phyloP scores from a whole-genome alignment of 75 land plant species.

The Gnetum montanum region DNA sequence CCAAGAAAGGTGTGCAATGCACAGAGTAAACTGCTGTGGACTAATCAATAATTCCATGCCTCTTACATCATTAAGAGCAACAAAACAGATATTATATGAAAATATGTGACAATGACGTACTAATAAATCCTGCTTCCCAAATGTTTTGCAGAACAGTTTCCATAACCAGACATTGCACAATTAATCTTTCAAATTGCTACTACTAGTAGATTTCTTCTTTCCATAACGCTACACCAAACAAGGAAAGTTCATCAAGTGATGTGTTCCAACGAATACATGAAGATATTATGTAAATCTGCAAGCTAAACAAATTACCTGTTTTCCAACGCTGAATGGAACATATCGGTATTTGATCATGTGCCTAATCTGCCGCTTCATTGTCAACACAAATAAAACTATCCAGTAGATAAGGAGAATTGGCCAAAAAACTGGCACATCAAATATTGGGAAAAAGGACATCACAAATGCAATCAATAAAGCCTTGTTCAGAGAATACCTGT shows the following conservation, averaged over 20 bases:
- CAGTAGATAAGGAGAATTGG: conserved; percentile 60
- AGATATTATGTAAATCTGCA: background rate
- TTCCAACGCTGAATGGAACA: conserved; percentile 56
- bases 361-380: conserved; percentile 51
- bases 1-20: no score
- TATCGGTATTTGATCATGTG: conserved; percentile 67
- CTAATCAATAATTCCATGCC: no score
- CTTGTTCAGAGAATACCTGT: conserved; percentile 11
- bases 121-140: no score
- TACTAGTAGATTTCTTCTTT: background rate
- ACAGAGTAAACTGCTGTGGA: no score
- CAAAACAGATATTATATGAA: no score
- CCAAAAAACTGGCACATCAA: conserved; percentile 54
- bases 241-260: background rate
- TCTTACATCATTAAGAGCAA: no score
- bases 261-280: background rate
- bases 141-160: no score
- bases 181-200: no score
- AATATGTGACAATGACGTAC: no score
- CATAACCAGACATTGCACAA: no score
- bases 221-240: conserved; percentile 1
- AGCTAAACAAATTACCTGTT: conserved; percentile 33
- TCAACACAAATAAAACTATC: conserved; percentile 39
- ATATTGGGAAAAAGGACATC: conserved; percentile 36
- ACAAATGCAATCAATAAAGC: conserved; percentile 31